Conservation (phyloP, 1,284 basidiomycete genomes). For the Boletus nobilissimus region DNA sequence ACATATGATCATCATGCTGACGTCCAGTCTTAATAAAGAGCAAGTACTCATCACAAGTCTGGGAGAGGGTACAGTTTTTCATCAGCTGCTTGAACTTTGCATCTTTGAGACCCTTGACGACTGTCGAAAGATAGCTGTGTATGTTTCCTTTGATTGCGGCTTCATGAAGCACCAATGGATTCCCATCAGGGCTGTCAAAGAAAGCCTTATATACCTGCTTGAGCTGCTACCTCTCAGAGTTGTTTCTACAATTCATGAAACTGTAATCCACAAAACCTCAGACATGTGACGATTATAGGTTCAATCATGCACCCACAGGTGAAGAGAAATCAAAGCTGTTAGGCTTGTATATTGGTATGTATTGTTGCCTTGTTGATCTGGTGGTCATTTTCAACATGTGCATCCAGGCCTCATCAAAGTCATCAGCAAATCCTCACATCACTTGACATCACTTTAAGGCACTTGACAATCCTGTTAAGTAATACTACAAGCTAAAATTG, state of each 20-base stretch:
- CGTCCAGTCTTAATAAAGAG: no score
- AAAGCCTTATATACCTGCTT: constrained; percentile 19
- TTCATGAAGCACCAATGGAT: constrained; percentile 17
- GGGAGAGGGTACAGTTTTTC: constrained; percentile 22
- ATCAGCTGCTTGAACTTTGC: constrained; percentile 15
- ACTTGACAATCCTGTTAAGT: no score
- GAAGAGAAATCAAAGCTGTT: neutral
- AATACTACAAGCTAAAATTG: no score
- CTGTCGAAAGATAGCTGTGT: constrained; percentile 8
- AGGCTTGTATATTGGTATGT: constrained; percentile 9
- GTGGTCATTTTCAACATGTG: neutral
- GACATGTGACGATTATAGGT: constrained; percentile 7
- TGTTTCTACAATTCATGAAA: constrained; percentile 13
- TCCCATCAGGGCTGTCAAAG: neutral
- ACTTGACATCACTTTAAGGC: no score
- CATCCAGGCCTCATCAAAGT: constrained; percentile 4
- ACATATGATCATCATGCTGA: no score
- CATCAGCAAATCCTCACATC: no score
- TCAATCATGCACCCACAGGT: neutral
- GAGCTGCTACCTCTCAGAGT: constrained; percentile 15
- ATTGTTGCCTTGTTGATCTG: neutral
- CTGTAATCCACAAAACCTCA: constrained; percentile 13
- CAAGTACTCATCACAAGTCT: neutral
- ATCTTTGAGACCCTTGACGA: constrained; percentile 11
- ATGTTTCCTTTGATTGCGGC: constrained; percentile 19